Base-by-base conservation (phyloP, 164 flowering plant species). In the Aristolochia contorta region DNA sequence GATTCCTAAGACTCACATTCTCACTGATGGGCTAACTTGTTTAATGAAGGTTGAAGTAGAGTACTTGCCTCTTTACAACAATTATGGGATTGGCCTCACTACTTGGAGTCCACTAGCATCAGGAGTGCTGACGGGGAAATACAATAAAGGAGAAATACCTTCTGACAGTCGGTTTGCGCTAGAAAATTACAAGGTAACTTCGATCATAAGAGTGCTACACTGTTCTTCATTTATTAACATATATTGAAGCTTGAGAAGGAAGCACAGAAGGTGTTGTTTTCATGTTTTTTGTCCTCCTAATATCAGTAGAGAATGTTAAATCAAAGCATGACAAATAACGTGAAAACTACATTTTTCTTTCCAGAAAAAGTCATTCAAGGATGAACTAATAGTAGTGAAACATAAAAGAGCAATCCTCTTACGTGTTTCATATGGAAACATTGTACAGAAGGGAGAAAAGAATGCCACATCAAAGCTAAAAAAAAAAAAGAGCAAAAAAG, bases 41-140 rank as follows among this genome's bases (percentile, higher is more conserved):
- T 37, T 37, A 3, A 37, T 37, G 43, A 37, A 37, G 43, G 43
- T 37, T 37, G 43, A 94, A 70, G 70, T 78, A 50, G 97, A 94
- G 70, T 94, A 67, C 71, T 86, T 84, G 13, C 96, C 99, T 27
- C 80, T 94, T 33, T 94, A 91, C 72, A 80, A 53, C 72, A 89
- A 84, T 77, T 84, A 91, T 68, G 99, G 99, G 47, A 16, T 91
- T 12, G 99, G 99, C 66, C 91, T 94, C 56, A 94, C 99, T 27
- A 94, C 99, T 51, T 94, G 99, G 99, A 94, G 99, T 67, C 99
- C 99, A 45, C 87, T 94, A 54, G 94, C 97, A 21, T 91, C 97
- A 56, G 99, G 97, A 64, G 97, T 91, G 60, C 82, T 94, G 51
- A 91, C 97, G 52, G 99, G 99, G 51, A 94, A 94, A 71, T 94